A percentile compares a stretch with the other conserved stretches of the same genome.
phyloP scores from a whole-genome alignment of 768 basidiomycete species.

The Rubroboletus pulcherrimus region DNA sequence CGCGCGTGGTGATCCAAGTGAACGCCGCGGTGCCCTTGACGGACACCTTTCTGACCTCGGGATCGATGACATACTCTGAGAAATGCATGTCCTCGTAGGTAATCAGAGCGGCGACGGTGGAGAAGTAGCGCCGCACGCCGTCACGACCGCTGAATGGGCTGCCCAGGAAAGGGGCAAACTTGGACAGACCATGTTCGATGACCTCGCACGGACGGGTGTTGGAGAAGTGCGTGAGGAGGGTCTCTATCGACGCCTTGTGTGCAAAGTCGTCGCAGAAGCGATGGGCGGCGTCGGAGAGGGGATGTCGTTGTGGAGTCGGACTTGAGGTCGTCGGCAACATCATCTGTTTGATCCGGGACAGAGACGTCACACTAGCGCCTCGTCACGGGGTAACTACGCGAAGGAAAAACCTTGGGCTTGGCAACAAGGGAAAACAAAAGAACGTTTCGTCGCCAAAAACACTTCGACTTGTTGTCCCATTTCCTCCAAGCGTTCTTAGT shows the following conservation, averaged over 20 bases:
- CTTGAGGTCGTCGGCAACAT: background rate
- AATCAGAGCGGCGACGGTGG: constrained; percentile 42
- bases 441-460: background rate
- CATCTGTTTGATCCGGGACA: background rate
- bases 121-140: constrained; percentile 48
- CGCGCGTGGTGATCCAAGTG: constrained; percentile 49
- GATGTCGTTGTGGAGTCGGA: constrained; percentile 7
- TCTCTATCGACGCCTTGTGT: constrained; percentile 37
- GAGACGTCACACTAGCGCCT: background rate
- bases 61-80: constrained; percentile 53
- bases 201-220: constrained; percentile 39
- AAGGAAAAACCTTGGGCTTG: background rate
- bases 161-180: constrained; percentile 60
- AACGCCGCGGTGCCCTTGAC: constrained; percentile 53
- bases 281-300: constrained; percentile 43
- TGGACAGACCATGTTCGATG: constrained; percentile 52
- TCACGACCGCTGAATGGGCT: constrained; percentile 41
- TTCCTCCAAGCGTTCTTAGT: background rate
- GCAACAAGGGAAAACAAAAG: background rate
- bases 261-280: constrained; percentile 54
- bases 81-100: constrained; percentile 52
- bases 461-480: background rate
- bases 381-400: background rate
- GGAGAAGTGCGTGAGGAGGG: constrained; percentile 51
- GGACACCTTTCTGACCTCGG: constrained; percentile 46